phyloP scores from a whole-genome alignment of 2,329 filamentous ascomycete genomes.

The Colletotrichum kahawae region DNA sequence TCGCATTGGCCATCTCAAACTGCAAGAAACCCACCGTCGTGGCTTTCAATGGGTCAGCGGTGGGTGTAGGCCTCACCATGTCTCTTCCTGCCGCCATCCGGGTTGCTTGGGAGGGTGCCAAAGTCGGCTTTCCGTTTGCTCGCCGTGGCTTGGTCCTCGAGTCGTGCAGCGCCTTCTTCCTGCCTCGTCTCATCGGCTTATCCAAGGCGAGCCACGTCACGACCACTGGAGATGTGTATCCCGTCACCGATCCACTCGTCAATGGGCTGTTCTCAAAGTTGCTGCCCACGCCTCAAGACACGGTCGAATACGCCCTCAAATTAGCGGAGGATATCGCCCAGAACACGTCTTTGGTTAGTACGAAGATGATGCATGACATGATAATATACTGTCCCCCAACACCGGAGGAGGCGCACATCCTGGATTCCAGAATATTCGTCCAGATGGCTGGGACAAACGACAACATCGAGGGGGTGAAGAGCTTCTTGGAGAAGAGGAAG shows the following conservation, averaged over 20 bases:
- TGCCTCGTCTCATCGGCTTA: rapidly evolving
- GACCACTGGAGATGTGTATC: not conserved
- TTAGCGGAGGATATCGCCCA: not conserved
- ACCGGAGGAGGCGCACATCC: constrained; percentile 69
- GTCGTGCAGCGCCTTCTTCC: constrained; percentile 72
- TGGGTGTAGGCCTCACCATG: constrained; percentile 67
- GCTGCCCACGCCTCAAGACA: not conserved
- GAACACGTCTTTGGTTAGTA: not conserved
- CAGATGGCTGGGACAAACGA: constrained; percentile 64
- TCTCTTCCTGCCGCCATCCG: constrained; percentile 59
- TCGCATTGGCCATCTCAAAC: not conserved
- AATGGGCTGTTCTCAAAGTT: not conserved
- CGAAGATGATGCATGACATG: not conserved
- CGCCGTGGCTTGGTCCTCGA: constrained; percentile 76
- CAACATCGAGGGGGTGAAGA: constrained; percentile 68
- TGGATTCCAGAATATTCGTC: constrained; percentile 70
- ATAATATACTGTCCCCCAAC: not conserved
- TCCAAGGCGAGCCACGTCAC: not conserved
- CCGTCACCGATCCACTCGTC: not conserved
- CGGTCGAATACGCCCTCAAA: not conserved
- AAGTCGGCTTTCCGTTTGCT: constrained; percentile 77
- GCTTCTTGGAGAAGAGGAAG: constrained; percentile 73
- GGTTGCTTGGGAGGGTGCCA: constrained; percentile 60
- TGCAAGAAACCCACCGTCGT: constrained; percentile 64
- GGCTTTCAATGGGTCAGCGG: constrained; percentile 63